Conservation (phyloP, 345 rosid genomes). For the Melaleuca alternifolia region DNA sequence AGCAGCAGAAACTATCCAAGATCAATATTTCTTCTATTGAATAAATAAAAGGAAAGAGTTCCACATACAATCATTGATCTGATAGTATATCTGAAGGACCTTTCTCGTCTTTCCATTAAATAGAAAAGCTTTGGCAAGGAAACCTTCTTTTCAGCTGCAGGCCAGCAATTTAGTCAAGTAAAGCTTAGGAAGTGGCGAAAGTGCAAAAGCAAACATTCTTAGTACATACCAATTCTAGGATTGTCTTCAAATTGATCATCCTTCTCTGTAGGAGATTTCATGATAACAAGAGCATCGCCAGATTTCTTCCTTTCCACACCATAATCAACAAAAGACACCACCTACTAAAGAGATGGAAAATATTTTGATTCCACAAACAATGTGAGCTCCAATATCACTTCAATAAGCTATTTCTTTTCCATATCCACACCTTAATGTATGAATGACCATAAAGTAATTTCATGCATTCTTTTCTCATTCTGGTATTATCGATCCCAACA, state of each 20-base stretch:
- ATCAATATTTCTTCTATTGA: background rate
- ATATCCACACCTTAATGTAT: background rate
- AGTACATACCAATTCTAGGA: conserved; percentile 22
- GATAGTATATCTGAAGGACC: conserved; percentile 41
- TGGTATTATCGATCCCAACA: background rate
- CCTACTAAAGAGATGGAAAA: conserved; percentile 34
- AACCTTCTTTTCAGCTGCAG: conserved; percentile 30
- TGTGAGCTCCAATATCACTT: background rate
- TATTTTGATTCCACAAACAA: background rate
- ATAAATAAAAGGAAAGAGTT: conserved; percentile 1
- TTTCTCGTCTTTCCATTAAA: conserved; percentile 58
- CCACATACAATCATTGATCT: conserved; percentile 44
- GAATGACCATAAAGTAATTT: background rate
- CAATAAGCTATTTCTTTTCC: background rate
- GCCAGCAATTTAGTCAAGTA: conserved; percentile 2
- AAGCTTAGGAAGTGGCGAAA: background rate
- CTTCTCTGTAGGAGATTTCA: conserved; percentile 24
- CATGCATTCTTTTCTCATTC: background rate
- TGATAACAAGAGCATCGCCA: conserved; percentile 36
- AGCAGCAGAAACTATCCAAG: background rate
- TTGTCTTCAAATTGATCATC: conserved; percentile 14
- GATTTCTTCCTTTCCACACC: conserved; percentile 18
- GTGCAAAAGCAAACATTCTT: background rate
- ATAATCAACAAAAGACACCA: conserved; percentile 34
- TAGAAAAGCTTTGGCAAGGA: conserved; percentile 39